Evolutionary conservation across 176 grass and related monocot genomes (phyloP), one percentile per base, ranked within the genome.

Genomic region (Carex scoparia): DNA sequence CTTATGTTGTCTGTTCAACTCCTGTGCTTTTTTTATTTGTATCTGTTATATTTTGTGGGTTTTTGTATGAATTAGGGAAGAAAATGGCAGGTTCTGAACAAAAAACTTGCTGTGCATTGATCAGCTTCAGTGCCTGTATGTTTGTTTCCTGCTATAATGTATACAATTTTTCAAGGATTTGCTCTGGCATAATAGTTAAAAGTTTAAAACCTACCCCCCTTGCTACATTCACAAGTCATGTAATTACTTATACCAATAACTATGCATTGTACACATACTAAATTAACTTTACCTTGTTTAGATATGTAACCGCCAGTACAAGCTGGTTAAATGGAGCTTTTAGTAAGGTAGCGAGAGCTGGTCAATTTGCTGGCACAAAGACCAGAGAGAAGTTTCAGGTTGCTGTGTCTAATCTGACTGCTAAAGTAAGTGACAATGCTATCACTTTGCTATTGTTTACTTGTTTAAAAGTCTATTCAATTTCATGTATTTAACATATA

Each of bases 361-460:
- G 97, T 54, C 87, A 99, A 90, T 88, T 92, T 86, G 97, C 91
- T 67, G 88, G 91, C 55, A 86, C 88, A 74, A 95, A 88, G 92
- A 99, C 97, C 71, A 92, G 97, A 73, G 97, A 99, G 80, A 96
- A 96, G 84, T 99, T 99, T 78, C 97, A 99, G 76, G 23, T 99
- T 79, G 93, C 88, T n/a, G 87, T 98, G 70, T 94, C 93, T 71
- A 94, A 95, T 89, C 81, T 95, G 67, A 92, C 91, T 81, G 90
- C 88, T 2, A 99, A 95, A 89, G 93, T 99, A 91, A 94, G 89
- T 84, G 30, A 51, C 44, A 81, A 35, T 35, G 13, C 30, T 56
- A 58, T 84, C 61, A 73, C 14, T 77, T 51, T 74, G 7, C 57
- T 54, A 73, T 13, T 88, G 54, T 37, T 55, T 81, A 57, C 4